Percentiles rank a stretch among this genome's conserved stretches.
These are phyloP conservation scores for Phaeosphaeriaceae sp. DNA, from an alignment of 2,329 filamentous ascomycete genomes.

Conservation along the genomic window DNA sequence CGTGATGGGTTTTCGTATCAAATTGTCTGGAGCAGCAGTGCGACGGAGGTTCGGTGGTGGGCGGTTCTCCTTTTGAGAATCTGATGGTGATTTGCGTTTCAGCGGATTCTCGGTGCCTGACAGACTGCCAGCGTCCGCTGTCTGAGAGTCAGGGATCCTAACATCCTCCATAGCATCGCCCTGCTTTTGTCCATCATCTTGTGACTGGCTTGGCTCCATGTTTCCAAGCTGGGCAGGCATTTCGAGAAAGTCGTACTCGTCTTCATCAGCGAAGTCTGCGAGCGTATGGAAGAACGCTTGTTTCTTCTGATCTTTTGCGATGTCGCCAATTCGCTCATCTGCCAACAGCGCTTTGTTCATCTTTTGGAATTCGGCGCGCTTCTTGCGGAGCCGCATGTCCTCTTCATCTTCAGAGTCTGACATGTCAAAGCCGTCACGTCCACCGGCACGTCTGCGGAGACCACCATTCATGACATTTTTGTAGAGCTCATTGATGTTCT, in stretches of 20 bases:
- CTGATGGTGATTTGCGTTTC: conserved; percentile 49
- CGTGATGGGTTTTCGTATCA: conserved; percentile 71
- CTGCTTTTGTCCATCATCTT: conserved; percentile 14
- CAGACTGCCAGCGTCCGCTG: conserved; percentile 15
- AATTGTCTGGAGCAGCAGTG: conserved; percentile 60
- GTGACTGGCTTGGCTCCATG: conserved; percentile 38
- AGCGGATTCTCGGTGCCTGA: conserved; percentile 33
- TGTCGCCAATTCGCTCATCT: conserved; percentile 89
- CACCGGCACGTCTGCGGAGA: conserved; percentile 78
- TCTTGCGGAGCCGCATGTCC: conserved; percentile 78
- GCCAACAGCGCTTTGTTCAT: conserved; percentile 88
- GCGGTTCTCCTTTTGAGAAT: conserved; percentile 53
- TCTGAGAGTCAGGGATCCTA: conserved; percentile 50
- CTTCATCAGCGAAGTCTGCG: conserved; percentile 76
- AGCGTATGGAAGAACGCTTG: conserved; percentile 89
- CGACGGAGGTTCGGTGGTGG: conserved; percentile 68
- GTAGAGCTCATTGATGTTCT: conserved; percentile 87
- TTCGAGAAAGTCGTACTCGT: conserved; percentile 78
- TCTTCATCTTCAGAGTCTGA: conserved; percentile 91
- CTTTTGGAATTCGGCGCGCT: conserved; percentile 85
- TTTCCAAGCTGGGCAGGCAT: conserved; percentile 49
- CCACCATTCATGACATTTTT: conserved; percentile 90
- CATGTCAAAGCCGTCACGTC: conserved; percentile 69
- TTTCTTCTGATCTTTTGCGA: conserved; percentile 87
- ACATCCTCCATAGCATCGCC: conserved; percentile 28